Evolutionary conservation across 192 early-diverging fungal genomes (phyloP), one percentile per base, ranked within the genome.

Genomic region (Entomortierella beljakovae): DNA sequence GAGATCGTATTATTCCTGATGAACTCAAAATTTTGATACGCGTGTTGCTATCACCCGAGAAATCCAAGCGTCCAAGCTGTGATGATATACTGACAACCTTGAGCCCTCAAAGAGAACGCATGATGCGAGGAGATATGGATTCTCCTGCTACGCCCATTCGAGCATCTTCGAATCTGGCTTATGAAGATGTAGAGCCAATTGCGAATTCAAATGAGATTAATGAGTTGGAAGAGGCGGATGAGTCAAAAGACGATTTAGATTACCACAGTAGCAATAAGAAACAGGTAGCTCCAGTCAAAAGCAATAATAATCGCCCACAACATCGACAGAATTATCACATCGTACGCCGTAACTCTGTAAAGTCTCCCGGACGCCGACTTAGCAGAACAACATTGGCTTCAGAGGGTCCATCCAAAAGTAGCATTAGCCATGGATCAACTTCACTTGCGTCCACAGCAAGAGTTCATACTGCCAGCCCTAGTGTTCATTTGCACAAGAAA

Each of bases 1-100:
- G 42, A 43, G 66, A 32, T 18, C 73, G 53, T 23, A 80, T 86
- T 33, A 86, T 93, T 28, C 84, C 92, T 0, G 64, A 69, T 20
- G 88, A 90, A 26, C 77, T 93, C 32, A 86, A 88, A 63, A 54
- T 79, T 29, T 71, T 93, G 23, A 90, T 93, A 35, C 80, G 80
- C 29, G 50, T 80, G 16, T 68, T 93, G 7, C 49, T 93, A 5
- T 84, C 88, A 0, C 69, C 71, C 2, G 84, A 92, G 49, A 82
- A 88, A 13, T 81, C 81, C 2, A 85, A 82, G 22, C 86, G 92
- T 11, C 91, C 91, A 6, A 81, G 81, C 6, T 88, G 89, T 50
- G 82, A 88, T 55, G 90, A 91, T 34, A 89, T 93, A 28, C 53
- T 93, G 34, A 62, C 50, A 13, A 79, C 28, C 16, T 28, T 79